Base-by-base conservation (phyloP, 768 basidiomycete genomes). In the Dentipellis sp. region DNA sequence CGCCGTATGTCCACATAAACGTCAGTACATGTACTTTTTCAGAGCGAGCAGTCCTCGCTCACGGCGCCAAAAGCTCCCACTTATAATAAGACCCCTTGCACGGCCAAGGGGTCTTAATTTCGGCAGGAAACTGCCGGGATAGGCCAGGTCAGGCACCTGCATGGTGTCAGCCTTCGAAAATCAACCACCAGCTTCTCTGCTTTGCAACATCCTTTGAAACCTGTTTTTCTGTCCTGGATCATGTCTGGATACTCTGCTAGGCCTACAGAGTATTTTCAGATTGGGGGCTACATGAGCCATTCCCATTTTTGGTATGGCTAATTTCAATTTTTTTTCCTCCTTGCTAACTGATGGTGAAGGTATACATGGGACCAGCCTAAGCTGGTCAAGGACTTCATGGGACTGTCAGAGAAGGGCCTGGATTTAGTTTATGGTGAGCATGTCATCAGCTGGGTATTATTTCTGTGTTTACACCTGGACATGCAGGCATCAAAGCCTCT, bases 281-380 rank as follows among this genome's bases (percentile, higher is more conserved):
- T 62, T 45, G 61, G 56, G 47, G 61, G 59, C 52, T 58, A 61
- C 12, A 55, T 54, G 23, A 50, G 56, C 16, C 57, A 60, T 29
- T 16, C 56, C 22, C 40, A 45, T 14, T 37, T 2, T 45, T 62
- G 59, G 53, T 58, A 56, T 49, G 52, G 52, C 10, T 14, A 42
- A 16, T 42, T 42, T 42, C 12, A 4, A 1, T 12, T 53, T 53
- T 14, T 46, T 22, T 39, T 55, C 10, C 9, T 17, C 35, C 21
- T 11, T 34, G 37, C 16, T 19, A 21, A 10, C 2, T 19, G 47
- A 46, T 53, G 54, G 52, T 60, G 40, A 1, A 53, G 46, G 14
- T 49, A 21, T 11, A 45, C 45, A 36, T 55, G 52, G 35, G 54
- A 62, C 6, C 45, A 56, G 34, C 40, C 36, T 36, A 52, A 56